Evolutionary conservation across 2,329 filamentous ascomycete species (phyloP).

Genomic region (Ophiostoma perfectum): DNA sequence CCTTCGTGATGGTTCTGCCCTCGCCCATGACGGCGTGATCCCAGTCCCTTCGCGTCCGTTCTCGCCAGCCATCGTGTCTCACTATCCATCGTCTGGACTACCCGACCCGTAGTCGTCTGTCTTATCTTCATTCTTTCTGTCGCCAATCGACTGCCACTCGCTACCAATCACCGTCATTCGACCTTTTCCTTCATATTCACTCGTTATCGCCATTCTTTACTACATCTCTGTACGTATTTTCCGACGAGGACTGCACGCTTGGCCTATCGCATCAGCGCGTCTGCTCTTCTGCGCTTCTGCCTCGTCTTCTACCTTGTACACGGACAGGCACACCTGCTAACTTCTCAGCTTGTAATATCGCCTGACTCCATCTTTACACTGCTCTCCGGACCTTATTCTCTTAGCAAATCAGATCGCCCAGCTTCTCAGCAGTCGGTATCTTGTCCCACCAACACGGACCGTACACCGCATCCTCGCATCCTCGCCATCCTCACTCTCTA

Average conservation of each 20-base stretch:
- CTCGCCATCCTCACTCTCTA: not conserved
- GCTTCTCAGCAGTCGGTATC: not conserved
- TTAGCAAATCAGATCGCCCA: not conserved
- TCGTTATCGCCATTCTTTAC: not conserved
- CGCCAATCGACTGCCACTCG: conserved; percentile 16
- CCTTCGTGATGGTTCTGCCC: conserved; percentile 21
- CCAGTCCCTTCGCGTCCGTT: conserved; percentile 1
- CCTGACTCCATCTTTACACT: not conserved
- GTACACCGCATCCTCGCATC: not conserved
- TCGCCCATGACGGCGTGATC: conserved; percentile 19
- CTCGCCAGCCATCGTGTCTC: conserved; percentile 14
- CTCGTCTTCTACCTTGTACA: no score
- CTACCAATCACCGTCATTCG: not conserved
- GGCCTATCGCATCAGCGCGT: no score
- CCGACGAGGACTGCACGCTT: not conserved
- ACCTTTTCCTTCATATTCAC: not conserved
- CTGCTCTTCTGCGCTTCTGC: not conserved
- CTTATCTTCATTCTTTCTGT: not conserved
- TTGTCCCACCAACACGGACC: not conserved
- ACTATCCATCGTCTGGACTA: not conserved
- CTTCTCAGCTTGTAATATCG: not conserved
- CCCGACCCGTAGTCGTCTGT: not conserved
- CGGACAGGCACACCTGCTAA: not conserved
- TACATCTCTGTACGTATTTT: not conserved
- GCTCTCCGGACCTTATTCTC: not conserved